Percentiles rank a stretch among this genome's conserved stretches.
Evolutionary conservation across 768 basidiomycete species (phyloP).

Genomic region (Phanerochaete sordida): DNA sequence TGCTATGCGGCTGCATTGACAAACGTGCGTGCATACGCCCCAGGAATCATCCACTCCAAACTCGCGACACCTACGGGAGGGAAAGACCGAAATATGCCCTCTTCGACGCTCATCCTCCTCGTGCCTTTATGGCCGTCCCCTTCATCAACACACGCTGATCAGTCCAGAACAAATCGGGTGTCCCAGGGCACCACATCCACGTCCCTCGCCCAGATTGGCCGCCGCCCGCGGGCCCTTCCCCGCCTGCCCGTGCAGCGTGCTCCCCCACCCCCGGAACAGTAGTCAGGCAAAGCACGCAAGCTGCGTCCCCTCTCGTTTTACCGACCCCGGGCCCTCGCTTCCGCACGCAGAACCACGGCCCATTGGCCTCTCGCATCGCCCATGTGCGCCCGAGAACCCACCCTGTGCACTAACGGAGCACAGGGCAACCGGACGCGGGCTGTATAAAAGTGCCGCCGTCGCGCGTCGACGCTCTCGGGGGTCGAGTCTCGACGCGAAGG

Average conservation of each 20-base stretch:
- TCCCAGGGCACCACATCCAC: not conserved
- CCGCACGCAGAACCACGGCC: not conserved
- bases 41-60: not conserved
- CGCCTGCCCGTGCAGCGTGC: not conserved
- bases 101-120: not conserved
- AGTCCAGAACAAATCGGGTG: not conserved
- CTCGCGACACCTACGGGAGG: not conserved
- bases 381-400: not conserved
- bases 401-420: not conserved
- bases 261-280: not conserved
- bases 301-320: not conserved
- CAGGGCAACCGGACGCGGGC: not conserved
- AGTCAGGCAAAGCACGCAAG: not conserved
- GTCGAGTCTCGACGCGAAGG: not conserved
- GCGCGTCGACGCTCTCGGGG: not conserved
- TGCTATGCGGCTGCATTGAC: slow-evolving; percentile 4
- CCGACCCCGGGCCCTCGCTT: not conserved
- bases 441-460: not conserved
- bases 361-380: not conserved
- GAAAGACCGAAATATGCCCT: not conserved
- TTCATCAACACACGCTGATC: not conserved
- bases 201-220: not conserved
- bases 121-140: not conserved
- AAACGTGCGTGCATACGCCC: slow-evolving; percentile 19
- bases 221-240: not conserved